These are phyloP conservation scores for Colletotrichum theobromicola DNA, from an alignment of 2,329 filamentous ascomycete genomes.

Conservation along the genomic window DNA sequence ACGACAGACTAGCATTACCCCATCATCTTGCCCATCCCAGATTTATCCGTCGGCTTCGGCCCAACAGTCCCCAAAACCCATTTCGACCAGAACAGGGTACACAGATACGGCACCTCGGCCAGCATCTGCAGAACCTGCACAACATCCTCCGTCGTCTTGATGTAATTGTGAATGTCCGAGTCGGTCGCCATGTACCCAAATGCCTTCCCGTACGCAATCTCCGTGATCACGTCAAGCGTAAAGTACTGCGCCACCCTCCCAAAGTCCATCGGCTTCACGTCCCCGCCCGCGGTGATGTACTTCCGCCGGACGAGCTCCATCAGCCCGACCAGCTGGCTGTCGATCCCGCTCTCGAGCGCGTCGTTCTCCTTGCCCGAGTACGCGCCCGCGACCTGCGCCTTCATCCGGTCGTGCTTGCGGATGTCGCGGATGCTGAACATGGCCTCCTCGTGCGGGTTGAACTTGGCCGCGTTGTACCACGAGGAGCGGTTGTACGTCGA, in stretches of 20 bases:
- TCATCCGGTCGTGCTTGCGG: constrained; percentile 39
- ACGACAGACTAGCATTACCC: constrained; percentile 23
- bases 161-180: constrained; percentile 47
- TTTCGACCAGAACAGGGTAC: constrained; percentile 30
- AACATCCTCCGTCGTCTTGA: constrained; percentile 40
- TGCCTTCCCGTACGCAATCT: constrained; percentile 48
- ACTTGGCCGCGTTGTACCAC: constrained; percentile 22
- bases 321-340: constrained; percentile 3
- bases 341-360: constrained; percentile 46
- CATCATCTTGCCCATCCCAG: constrained; percentile 19
- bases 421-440: constrained; percentile 32
- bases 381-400: constrained; percentile 20
- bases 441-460: constrained; percentile 18
- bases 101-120: constrained; percentile 26
- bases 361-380: constrained; percentile 61
- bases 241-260: constrained; percentile 48
- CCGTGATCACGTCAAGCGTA: constrained; percentile 55
- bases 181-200: constrained; percentile 49
- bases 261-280: constrained; percentile 41
- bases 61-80: constrained; percentile 29
- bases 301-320: constrained; percentile 6
- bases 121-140: constrained; percentile 44
- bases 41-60: constrained; percentile 17
- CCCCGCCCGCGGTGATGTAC: constrained; percentile 19
- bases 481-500: constrained; percentile 14